Percentiles rank a stretch among this genome's conserved stretches.
phyloP scores from a whole-genome alignment of 225 moss, liverwort and hornwort genomes.

The Bryoerythrophyllum caledonicum region DNA sequence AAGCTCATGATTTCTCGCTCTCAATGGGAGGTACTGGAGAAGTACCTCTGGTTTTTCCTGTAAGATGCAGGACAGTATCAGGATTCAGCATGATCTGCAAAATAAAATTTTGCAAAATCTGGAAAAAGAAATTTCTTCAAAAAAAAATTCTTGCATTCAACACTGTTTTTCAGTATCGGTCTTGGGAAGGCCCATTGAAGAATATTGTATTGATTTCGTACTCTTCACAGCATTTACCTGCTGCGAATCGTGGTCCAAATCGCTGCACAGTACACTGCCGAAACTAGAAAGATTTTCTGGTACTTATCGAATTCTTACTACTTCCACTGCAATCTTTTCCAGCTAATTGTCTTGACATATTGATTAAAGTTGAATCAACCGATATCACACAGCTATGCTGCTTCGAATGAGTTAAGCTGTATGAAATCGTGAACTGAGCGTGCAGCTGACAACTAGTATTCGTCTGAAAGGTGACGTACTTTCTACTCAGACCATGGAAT shows the following conservation, averaged over 20 bases:
- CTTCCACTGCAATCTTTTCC: background rate
- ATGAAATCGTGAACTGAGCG: background rate
- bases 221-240: conserved; percentile 1
- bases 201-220: background rate
- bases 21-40: background rate
- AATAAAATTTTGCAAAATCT: conserved; percentile 2
- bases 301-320: background rate
- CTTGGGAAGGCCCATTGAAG: conserved; percentile 4
- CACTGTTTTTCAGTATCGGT: background rate
- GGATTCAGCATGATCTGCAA: conserved; percentile 8
- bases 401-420: background rate
- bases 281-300: background rate
- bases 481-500: background rate
- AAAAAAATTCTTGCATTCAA: background rate
- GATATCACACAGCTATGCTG: conserved; percentile 6
- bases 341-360: background rate
- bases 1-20: background rate
- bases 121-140: background rate
- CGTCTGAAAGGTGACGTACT: conserved; percentile 7
- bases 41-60: conserved; percentile 15
- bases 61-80: conserved; percentile 21
- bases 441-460: background rate
- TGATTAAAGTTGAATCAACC: background rate
- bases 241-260: background rate
- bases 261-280: background rate